These are phyloP conservation scores for Xylaria digitata DNA, from an alignment of 2,329 filamentous ascomycete species.

Conservation along the genomic window DNA sequence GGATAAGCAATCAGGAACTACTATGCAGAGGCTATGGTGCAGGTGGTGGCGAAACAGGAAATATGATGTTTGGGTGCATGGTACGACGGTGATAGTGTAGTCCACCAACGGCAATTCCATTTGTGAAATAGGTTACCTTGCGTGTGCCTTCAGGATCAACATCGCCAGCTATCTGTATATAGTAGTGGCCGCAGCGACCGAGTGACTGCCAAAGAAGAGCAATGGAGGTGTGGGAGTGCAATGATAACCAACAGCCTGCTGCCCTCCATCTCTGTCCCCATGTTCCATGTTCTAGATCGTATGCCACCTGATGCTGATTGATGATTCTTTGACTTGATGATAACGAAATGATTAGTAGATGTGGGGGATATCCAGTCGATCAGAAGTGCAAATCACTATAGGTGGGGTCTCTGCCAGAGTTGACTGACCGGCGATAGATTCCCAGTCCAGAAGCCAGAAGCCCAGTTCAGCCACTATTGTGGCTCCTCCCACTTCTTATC, in stretches of 20 bases:
- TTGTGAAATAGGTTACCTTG: background rate
- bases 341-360: no score
- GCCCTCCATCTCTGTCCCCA: no score
- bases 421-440: background rate
- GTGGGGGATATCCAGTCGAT: background rate
- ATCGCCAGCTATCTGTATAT: background rate
- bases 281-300: no score
- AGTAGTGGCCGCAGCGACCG: background rate
- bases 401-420: no score
- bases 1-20: no score
- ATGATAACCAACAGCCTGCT: no score
- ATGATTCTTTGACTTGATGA: no score
- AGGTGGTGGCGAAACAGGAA: background rate
- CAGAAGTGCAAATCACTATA: background rate
- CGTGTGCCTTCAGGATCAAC: background rate
- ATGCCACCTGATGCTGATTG: no score
- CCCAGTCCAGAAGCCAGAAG: no score
- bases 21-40: background rate
- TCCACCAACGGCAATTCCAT: background rate
- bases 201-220: background rate
- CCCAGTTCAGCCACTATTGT: constrained; percentile 30
- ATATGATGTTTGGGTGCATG: background rate
- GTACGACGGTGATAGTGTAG: background rate
- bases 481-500: constrained; percentile 36
- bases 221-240: background rate